These are phyloP conservation scores for Urtica urens DNA, from an alignment of 306 rosid species.

Conservation along the genomic window DNA sequence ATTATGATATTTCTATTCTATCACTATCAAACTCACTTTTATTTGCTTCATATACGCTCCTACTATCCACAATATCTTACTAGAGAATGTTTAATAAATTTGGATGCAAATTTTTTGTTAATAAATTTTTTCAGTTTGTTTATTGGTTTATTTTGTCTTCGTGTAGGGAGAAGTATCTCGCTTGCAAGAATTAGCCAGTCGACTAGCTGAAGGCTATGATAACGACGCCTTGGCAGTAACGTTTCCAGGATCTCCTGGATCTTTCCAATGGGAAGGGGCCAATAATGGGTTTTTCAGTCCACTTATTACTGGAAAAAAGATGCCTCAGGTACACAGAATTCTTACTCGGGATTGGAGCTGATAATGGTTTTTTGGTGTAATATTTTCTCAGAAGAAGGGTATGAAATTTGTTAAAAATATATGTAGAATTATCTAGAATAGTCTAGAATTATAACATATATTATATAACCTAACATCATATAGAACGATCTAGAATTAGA, in stretches of 20 bases:
- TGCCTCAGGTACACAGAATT: conserved; percentile 43
- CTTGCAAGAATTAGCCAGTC: conserved; percentile 48
- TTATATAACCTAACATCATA: too few relatives aligned
- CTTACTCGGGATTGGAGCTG: conserved; percentile 5
- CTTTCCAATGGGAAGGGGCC: conserved; percentile 81
- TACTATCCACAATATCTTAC: too few relatives aligned
- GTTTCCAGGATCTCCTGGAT: conserved; percentile 87
- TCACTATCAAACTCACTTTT: too few relatives aligned
- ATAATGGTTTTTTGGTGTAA: too few relatives aligned
- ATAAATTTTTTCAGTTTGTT: conserved; percentile 1
- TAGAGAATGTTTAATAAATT: too few relatives aligned
- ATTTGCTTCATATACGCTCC: too few relatives aligned
- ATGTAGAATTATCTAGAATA: too few relatives aligned
- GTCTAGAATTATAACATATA: too few relatives aligned
- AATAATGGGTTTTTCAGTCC: conserved; percentile 80
- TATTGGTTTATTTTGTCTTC: neutral
- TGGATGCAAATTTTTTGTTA: neutral
- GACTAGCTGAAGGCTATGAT: conserved; percentile 52
- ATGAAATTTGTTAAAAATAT: too few relatives aligned
- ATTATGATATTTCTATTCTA: too few relatives aligned
- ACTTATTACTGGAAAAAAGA: conserved; percentile 47
- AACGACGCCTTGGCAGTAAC: conserved; percentile 38
- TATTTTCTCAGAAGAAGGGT: too few relatives aligned
- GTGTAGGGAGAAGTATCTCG: conserved; percentile 78
- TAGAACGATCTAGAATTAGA: too few relatives aligned